A percentile compares a stretch with the other conserved stretches of the same genome.
Conservation (phyloP, 2,329 filamentous ascomycete genomes). For the Mariannaea sp. region DNA sequence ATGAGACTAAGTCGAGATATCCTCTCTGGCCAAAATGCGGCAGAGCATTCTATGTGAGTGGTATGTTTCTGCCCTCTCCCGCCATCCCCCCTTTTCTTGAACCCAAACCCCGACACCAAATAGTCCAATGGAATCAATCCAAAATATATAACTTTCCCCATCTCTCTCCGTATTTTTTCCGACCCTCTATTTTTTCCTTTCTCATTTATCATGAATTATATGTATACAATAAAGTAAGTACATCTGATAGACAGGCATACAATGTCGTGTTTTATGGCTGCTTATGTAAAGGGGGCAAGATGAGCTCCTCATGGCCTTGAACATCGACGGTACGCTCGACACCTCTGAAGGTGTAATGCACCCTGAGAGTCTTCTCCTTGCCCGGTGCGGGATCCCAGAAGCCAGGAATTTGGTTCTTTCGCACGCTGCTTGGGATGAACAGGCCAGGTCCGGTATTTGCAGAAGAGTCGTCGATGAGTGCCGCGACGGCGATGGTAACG, state of each 20-base stretch:
- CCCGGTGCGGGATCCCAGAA: conserved; percentile 57
- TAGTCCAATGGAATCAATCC: neutral
- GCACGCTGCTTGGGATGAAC: conserved; percentile 47
- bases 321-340: conserved; percentile 30
- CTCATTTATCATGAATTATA: conserved; percentile 4
- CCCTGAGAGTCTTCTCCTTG: conserved; percentile 50
- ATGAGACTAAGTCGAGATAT: conserved; percentile 3
- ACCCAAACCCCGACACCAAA: neutral
- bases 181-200: no score
- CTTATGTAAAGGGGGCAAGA: conserved; percentile 28
- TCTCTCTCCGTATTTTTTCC: conserved; percentile 1
- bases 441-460: conserved; percentile 37
- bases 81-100: neutral
- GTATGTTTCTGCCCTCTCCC: neutral
- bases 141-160: neutral
- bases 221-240: neutral
- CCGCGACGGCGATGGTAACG: conserved; percentile 53
- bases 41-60: neutral
- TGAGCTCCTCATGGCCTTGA: conserved; percentile 29
- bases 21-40: neutral
- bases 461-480: conserved; percentile 46
- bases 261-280: conserved; percentile 16
- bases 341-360: conserved; percentile 52
- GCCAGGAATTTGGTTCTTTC: conserved; percentile 52
- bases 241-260: conserved; percentile 3